These are phyloP conservation scores for Aegilops longissima DNA, from an alignment of 176 grass and related monocot genomes.

Conservation along the genomic window DNA sequence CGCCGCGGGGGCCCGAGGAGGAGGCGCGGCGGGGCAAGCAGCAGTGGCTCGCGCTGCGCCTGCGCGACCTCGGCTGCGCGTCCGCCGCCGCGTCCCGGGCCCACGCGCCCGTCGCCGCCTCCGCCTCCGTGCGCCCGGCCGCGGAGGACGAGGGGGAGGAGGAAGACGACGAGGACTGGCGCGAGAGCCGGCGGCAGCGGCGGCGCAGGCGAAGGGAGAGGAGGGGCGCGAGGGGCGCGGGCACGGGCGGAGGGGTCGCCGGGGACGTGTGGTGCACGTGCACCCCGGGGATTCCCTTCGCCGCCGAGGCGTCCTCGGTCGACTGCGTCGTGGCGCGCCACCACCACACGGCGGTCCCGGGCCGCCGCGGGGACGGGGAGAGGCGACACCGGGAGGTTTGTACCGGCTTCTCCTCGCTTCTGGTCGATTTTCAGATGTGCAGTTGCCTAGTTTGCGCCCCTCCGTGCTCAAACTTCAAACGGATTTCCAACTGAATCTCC, in stretches of 20 bases:
- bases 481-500: slow-evolving; percentile 15
- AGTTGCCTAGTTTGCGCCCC: not conserved
- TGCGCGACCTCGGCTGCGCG: slow-evolving; percentile 73
- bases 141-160: not conserved
- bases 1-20: not conserved
- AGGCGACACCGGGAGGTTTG: slow-evolving; percentile 66
- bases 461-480: not conserved
- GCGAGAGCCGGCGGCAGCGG: slow-evolving; percentile 22
- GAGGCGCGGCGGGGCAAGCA: not conserved
- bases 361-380: slow-evolving; percentile 41
- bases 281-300: slow-evolving; percentile 67
- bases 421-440: not conserved
- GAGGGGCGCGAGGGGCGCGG: not conserved
- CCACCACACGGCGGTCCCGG: slow-evolving; percentile 27
- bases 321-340: slow-evolving; percentile 80
- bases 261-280: slow-evolving; percentile 94
- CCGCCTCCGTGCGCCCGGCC: not conserved
- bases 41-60: slow-evolving; percentile 33
- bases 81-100: slow-evolving; percentile 38
- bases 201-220: slow-evolving; percentile 18
- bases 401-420: not conserved
- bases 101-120: slow-evolving; percentile 23
- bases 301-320: slow-evolving; percentile 76
- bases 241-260: not conserved
- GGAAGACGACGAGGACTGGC: slow-evolving; percentile 34